Percentiles rank a stretch among this genome's conserved stretches.
These are phyloP conservation scores for Sugiyamaella qingdaonensis DNA, from an alignment of 805 yeast species.

Conservation along the genomic window DNA sequence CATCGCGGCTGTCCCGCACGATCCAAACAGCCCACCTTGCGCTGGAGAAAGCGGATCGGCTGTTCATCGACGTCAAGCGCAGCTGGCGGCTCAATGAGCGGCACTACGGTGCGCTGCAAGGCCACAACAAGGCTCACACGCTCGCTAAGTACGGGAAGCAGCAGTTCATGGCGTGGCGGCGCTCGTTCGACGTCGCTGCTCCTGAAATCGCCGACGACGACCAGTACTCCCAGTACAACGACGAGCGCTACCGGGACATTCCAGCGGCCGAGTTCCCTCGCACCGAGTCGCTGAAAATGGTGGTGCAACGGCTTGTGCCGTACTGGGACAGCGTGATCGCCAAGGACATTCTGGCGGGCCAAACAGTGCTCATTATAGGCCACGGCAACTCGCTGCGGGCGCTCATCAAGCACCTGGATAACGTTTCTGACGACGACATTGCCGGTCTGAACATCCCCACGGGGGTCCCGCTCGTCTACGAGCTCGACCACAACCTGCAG, in stretches of 20 bases:
- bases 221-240: constrained; percentile 80
- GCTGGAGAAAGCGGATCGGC: constrained; percentile 75
- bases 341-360: constrained; percentile 74
- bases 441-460: constrained; percentile 96
- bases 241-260: constrained; percentile 76
- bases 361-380: constrained; percentile 90
- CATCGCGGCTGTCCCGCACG: constrained; percentile 89
- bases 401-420: constrained; percentile 90
- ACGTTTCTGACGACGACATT: constrained; percentile 85
- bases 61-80: constrained; percentile 88
- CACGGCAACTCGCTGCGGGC: constrained; percentile 99
- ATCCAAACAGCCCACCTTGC: constrained; percentile 97
- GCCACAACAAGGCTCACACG: constrained; percentile 95
- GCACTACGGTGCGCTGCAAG: constrained; percentile 98
- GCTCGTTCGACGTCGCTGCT: constrained; percentile 95
- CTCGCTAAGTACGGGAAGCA: constrained; percentile 83
- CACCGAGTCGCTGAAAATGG: constrained; percentile 91
- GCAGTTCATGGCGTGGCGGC: constrained; percentile 94
- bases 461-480: constrained; percentile 97
- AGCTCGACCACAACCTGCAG: constrained; percentile 78
- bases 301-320: constrained; percentile 93
- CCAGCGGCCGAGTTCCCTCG: constrained; percentile 86
- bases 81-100: constrained; percentile 98
- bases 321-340: constrained; percentile 94
- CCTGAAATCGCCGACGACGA: constrained; percentile 77